Base-by-base conservation (phyloP, 768 basidiomycete species). In the Leccinum fibrillosum region DNA sequence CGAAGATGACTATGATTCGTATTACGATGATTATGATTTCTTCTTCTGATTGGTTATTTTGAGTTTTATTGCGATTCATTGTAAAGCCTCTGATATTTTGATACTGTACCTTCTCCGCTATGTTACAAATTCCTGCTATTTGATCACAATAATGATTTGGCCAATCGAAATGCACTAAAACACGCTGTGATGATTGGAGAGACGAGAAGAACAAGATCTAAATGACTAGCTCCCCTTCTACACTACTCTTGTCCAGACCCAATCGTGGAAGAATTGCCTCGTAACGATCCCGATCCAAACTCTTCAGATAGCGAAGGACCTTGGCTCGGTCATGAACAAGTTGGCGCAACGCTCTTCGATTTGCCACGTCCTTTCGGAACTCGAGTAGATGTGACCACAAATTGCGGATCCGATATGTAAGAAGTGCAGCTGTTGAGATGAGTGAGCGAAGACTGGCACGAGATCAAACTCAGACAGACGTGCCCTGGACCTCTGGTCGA, bases 201-300 rank as follows among this genome's bases (percentile, higher is more conserved):
- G 44, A 30, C 35, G 19, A 32, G 44, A 52, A 45, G 37, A 30
- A 30, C 1, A 39, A 44, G 19, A 30, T 44, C 76, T 76, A 90
- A 53, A 95, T 82, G 54, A 92, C 80, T 37, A 98, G 76, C 70
- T 98, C 94, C 44, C 94, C 95, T 72, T 97, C 94, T 2, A 98
- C 92, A 37, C 88, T 86, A 60, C 79, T 79, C 32, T 83, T 79
- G 62, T 94, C 90, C 21, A 98, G 71, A 3, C 89, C 95, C 25
- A 97, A 76, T 58, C 86, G 83, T 49, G 80, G 77, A 52, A 98
- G 79, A 25, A 90, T 66, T 15, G 73, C 75, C 58, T 92, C 89
- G 66, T 95, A 97, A 51, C 92, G 86, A 58, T 80, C 79, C 45
- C 82, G 78, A 62, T 89, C 79, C 35, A 76, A 70, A 34, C 78